phyloP scores from a whole-genome alignment of 805 yeast genomes.

The Komagataella mondaviorum region DNA sequence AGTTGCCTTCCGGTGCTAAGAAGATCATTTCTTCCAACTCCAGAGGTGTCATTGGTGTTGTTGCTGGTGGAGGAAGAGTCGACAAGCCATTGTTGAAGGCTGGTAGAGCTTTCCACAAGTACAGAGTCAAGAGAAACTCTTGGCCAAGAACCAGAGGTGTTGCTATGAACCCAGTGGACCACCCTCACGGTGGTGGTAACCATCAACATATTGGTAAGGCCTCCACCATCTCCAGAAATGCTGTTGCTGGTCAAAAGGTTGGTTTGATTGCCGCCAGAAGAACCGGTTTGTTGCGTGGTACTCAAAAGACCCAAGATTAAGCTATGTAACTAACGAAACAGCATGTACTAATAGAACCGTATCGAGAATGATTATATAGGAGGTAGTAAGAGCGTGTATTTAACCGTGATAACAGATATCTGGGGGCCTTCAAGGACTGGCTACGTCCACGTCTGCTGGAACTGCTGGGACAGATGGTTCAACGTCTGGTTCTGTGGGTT shows the following conservation, averaged over 20 bases:
- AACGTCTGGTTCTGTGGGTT: neutral
- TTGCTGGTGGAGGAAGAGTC: slow-evolving; percentile 99
- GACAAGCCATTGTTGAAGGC: slow-evolving; percentile 99
- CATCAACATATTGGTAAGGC: slow-evolving; percentile 99
- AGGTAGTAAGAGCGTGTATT: neutral
- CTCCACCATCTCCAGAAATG: slow-evolving; percentile 98
- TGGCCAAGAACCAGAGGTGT: slow-evolving; percentile 99
- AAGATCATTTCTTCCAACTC: slow-evolving; percentile 90
- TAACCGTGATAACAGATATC: no score
- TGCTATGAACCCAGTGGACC: slow-evolving; percentile 99
- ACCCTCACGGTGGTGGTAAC: slow-evolving; percentile 99
- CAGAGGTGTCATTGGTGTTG: slow-evolving; percentile 99
- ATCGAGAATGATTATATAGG: neutral
- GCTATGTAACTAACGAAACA: neutral
- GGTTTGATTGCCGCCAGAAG: slow-evolving; percentile 99
- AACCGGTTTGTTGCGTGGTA: slow-evolving; percentile 99
- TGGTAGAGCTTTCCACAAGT: slow-evolving; percentile 99
- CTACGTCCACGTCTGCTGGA: neutral
- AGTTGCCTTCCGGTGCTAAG: slow-evolving; percentile 99
- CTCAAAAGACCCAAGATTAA: slow-evolving; percentile 47
- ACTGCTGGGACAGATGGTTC: neutral
- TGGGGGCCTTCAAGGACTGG: neutral
- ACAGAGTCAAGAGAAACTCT: slow-evolving; percentile 98
- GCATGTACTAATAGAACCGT: neutral
- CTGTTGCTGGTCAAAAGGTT: slow-evolving; percentile 99